Conservation (phyloP, 1,284 basidiomycete species). For the Pseudomicrostroma phylloplanum region DNA sequence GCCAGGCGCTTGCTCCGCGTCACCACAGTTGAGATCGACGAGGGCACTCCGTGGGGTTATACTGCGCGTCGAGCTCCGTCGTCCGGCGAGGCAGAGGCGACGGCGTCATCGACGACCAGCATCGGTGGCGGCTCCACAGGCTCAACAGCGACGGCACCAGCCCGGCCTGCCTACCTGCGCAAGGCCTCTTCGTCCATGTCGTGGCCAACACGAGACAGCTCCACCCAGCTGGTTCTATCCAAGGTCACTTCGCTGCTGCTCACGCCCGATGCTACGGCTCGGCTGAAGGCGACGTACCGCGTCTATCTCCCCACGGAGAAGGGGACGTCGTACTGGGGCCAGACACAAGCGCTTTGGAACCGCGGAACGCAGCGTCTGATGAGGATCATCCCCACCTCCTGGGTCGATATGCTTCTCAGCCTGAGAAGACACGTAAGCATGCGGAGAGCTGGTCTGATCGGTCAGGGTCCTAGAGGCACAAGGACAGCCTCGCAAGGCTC, state of each 20-base stretch:
- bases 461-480: background rate
- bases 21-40: conserved; percentile 5
- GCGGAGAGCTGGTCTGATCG: conserved; percentile 3
- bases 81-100: background rate
- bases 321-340: background rate
- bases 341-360: background rate
- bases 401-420: background rate
- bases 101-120: background rate
- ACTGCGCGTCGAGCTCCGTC: background rate
- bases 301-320: conserved; percentile 5
- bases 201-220: background rate
- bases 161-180: background rate
- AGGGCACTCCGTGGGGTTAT: conserved; percentile 4
- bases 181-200: background rate
- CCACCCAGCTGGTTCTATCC: conserved; percentile 2
- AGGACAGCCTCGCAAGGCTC: background rate
- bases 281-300: background rate
- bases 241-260: background rate
- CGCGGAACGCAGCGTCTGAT: background rate
- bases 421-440: background rate
- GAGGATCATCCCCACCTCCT: background rate
- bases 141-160: background rate
- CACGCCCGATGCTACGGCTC: background rate
- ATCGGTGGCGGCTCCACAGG: background rate
- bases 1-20: background rate